A percentile compares a stretch with the other conserved stretches of the same genome.
These are phyloP conservation scores for Trichoderma erinaceum DNA, from an alignment of 495 filamentous ascomycete species.

Conservation along the genomic window DNA sequence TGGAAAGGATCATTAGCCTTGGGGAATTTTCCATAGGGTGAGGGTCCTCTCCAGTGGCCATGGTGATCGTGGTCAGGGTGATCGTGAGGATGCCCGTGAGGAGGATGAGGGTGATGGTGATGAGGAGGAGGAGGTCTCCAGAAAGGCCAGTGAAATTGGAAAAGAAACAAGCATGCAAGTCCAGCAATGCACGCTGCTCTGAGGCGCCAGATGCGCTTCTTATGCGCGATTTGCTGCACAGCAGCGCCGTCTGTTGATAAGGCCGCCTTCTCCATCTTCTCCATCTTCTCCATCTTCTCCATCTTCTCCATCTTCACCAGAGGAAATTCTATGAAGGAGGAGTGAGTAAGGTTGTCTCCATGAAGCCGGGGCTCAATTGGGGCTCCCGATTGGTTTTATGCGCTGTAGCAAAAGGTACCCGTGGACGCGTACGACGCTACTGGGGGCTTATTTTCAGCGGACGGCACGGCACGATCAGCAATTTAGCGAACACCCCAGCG, in stretches of 20 bases:
- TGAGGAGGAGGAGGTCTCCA: not conserved
- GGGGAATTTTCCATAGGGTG: conserved; percentile 36
- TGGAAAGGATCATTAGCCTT: conserved; percentile 33
- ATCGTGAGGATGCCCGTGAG: not conserved
- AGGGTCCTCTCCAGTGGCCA: conserved; percentile 4
- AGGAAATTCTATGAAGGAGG: too few species aligned
- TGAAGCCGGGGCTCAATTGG: too few species aligned
- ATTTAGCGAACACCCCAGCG: not conserved
- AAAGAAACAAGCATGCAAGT: not conserved
- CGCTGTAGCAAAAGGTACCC: not conserved
- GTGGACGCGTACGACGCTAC: not conserved
- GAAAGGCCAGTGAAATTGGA: not conserved
- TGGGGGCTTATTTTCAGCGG: not conserved
- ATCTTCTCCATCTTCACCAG: not conserved
- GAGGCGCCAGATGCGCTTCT: not conserved
- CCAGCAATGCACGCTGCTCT: not conserved
- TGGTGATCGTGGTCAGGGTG: not conserved
- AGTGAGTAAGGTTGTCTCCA: too few species aligned
- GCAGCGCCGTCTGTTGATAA: not conserved
- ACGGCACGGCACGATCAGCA: not conserved
- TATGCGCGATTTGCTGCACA: not conserved
- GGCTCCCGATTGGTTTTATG: not conserved
- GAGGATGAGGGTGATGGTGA: not conserved
- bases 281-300: not conserved
- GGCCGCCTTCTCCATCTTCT: not conserved